Conservation (phyloP, 345 rosid species). For the Sisymbrium irio region DNA sequence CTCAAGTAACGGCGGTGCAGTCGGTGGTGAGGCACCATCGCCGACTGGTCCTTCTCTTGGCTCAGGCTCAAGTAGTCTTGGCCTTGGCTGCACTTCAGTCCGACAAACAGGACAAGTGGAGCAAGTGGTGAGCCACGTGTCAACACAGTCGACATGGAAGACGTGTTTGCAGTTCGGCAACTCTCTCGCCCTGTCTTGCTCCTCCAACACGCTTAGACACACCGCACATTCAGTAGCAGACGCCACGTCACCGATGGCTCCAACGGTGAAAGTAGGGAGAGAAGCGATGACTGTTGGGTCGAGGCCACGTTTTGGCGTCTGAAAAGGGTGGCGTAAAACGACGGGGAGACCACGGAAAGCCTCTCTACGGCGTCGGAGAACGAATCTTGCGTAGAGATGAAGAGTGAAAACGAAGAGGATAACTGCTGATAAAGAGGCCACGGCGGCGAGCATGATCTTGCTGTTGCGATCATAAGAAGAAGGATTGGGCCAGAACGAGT, state of each 20-base stretch:
- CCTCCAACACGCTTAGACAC: constrained; percentile 66
- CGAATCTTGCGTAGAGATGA: constrained; percentile 35
- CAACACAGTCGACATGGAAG: constrained; percentile 69
- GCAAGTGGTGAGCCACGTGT: constrained; percentile 60
- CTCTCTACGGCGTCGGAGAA: constrained; percentile 33
- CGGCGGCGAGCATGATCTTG: constrained; percentile 31
- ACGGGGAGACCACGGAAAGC: constrained; percentile 28
- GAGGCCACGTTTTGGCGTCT: constrained; percentile 53
- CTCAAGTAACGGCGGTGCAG: constrained; percentile 31
- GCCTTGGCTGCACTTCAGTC: constrained; percentile 59
- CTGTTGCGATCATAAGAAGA: constrained; percentile 25
- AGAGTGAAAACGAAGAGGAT: constrained; percentile 26
- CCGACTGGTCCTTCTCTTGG: constrained; percentile 46
- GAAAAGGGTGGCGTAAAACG: constrained; percentile 19
- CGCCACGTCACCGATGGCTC: constrained; percentile 20
- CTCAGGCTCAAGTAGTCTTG: constrained; percentile 44
- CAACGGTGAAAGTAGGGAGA: constrained; percentile 45
- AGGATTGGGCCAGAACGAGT: constrained; percentile 22
- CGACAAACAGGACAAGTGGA: constrained; percentile 84
- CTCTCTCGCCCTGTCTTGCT: constrained; percentile 53
- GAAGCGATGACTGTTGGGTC: constrained; percentile 49
- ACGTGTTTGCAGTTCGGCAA: constrained; percentile 73
- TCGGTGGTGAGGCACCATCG: constrained; percentile 20
- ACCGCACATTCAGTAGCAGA: constrained; percentile 53
- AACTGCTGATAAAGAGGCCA: constrained; percentile 28